Conservation (phyloP, 805 yeast species). For the Candida caryicola region DNA sequence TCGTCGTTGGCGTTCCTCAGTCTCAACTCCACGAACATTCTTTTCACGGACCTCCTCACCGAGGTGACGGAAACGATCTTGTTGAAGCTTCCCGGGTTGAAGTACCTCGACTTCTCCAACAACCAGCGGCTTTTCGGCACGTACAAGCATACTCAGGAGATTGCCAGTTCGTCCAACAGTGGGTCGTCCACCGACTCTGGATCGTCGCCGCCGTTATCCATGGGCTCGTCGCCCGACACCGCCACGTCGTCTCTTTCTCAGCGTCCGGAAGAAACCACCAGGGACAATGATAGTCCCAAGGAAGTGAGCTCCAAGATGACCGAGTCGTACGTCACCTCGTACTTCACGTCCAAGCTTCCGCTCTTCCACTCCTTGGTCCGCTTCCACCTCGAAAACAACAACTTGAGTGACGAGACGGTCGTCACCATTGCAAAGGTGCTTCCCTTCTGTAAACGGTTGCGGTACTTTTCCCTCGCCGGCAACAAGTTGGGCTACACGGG, state of each 20-base stretch:
- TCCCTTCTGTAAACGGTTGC: conserved; percentile 63
- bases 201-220: not conserved
- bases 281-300: not conserved
- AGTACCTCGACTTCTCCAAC: conserved; percentile 73
- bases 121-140: conserved; percentile 66
- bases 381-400: conserved; percentile 69
- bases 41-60: conserved; percentile 47
- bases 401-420: conserved; percentile 53
- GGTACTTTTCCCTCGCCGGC: conserved; percentile 68
- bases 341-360: conserved; percentile 64
- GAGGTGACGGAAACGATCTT: conserved; percentile 50
- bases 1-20: conserved; percentile 48
- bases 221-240: not conserved
- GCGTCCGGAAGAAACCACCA: not conserved
- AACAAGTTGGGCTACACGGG: conserved; percentile 59
- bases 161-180: not conserved
- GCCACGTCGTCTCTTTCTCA: not conserved
- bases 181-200: not conserved
- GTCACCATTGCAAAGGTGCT: conserved; percentile 63
- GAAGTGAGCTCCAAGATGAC: not conserved
- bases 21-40: conserved; percentile 59
- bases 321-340: conserved; percentile 42
- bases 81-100: conserved; percentile 55
- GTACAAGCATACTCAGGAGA: not conserved
- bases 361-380: conserved; percentile 61